phyloP scores from a whole-genome alignment of 306 rosid genomes.

The Fragaria nilgerrensis region DNA sequence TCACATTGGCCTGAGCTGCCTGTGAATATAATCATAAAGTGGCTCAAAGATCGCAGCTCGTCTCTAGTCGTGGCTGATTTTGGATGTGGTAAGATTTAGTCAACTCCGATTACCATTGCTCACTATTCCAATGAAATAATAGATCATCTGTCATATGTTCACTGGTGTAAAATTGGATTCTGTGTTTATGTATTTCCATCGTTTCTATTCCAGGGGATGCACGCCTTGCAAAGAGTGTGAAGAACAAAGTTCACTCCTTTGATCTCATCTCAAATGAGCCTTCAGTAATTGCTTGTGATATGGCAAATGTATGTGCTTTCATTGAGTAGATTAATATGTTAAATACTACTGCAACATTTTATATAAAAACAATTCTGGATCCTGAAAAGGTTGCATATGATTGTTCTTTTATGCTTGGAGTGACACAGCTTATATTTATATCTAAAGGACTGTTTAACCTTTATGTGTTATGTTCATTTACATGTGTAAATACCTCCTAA shows the following conservation, averaged over 20 bases:
- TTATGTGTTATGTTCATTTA: background rate
- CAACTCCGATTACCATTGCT: background rate
- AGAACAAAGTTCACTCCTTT: conserved; percentile 82
- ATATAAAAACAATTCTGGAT: background rate
- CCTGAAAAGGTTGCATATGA: background rate
- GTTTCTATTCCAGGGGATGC: conserved; percentile 71
- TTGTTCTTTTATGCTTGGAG: background rate
- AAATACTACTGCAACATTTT: background rate
- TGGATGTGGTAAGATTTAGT: conserved; percentile 77
- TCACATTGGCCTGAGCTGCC: conserved; percentile 92
- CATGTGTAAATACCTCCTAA: background rate
- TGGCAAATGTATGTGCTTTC: conserved; percentile 71
- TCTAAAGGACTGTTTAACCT: background rate
- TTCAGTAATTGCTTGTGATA: conserved; percentile 77
- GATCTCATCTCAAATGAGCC: conserved; percentile 89
- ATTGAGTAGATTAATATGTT: background rate
- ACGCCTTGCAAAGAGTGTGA: conserved; percentile 70
- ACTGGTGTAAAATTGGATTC: background rate
- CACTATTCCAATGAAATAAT: background rate
- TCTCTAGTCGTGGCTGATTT: conserved; percentile 87
- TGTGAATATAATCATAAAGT: conserved; percentile 68
- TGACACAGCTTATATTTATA: background rate
- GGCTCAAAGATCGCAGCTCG: conserved; percentile 70
- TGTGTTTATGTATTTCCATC: conserved; percentile 19
- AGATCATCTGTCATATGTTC: background rate